Evolutionary conservation across 441 rosid genomes (phyloP).

Genomic region (Pelargonium cotyledonis): DNA sequence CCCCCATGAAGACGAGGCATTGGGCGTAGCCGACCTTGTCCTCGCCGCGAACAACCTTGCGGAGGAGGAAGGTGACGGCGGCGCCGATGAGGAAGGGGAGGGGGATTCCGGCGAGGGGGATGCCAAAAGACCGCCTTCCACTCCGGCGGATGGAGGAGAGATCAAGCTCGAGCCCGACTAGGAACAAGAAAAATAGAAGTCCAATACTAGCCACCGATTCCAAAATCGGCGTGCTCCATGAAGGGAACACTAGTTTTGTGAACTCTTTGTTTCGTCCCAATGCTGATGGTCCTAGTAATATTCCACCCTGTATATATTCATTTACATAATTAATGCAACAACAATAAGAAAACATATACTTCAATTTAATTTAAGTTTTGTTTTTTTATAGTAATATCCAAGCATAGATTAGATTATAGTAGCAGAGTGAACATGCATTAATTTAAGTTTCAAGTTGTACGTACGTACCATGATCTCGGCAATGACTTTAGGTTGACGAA

Average conservation of each 20-base stretch:
- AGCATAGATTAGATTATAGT: too few species aligned
- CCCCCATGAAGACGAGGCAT: slow-evolving; percentile 16
- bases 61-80: slow-evolving; percentile 13
- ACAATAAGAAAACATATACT: not conserved
- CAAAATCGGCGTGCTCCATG: slow-evolving; percentile 39
- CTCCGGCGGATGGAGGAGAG: slow-evolving; percentile 17
- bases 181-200: slow-evolving; percentile 17
- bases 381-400: too few species aligned
- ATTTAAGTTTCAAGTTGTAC: too few species aligned
- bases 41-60: slow-evolving; percentile 9
- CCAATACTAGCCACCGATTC: slow-evolving; percentile 17
- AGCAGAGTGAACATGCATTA: too few species aligned
- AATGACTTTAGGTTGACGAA: slow-evolving; percentile 66
- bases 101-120: slow-evolving; percentile 17
- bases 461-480: slow-evolving; percentile 60
- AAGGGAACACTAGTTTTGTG: slow-evolving; percentile 38
- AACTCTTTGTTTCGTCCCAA: slow-evolving; percentile 41
- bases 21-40: slow-evolving; percentile 13
- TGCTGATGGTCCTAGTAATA: slow-evolving; percentile 59
- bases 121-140: slow-evolving; percentile 12
- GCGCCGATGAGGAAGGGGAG: slow-evolving; percentile 15
- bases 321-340: too few species aligned
- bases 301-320: slow-evolving; percentile 46
- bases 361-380: too few species aligned
- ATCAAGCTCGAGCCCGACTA: slow-evolving; percentile 18